Percentiles rank a stretch among this genome's conserved stretches.
Conservation (phyloP, 1,284 basidiomycete genomes). For the Entoloma clypeatum region DNA sequence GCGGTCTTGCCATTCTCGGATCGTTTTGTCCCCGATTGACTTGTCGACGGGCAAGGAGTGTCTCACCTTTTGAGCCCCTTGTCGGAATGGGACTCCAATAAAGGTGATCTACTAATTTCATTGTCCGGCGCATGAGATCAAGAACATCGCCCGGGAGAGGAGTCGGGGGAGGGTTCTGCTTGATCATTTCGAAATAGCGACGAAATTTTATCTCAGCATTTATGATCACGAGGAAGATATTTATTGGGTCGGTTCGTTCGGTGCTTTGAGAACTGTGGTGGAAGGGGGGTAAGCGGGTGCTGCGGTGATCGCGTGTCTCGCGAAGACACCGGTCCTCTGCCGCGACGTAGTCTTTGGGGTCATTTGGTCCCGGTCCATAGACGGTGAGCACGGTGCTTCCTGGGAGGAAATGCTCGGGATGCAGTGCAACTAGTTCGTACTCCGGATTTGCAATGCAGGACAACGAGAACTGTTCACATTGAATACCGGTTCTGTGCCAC, state of each 20-base stretch:
- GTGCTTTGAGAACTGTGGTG: background rate
- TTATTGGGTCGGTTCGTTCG: slow-evolving; percentile 1
- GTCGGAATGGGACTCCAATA: slow-evolving; percentile 10
- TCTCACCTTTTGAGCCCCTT: slow-evolving; percentile 8
- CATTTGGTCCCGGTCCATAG: slow-evolving; percentile 5
- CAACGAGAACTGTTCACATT: slow-evolving; percentile 9
- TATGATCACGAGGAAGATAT: slow-evolving; percentile 18
- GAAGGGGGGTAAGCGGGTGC: slow-evolving; percentile 14
- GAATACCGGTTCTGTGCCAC: slow-evolving; percentile 4
- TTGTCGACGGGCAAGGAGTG: background rate
- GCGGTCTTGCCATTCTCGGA: background rate
- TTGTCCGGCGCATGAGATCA: slow-evolving; percentile 9
- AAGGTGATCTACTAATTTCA: slow-evolving; percentile 5
- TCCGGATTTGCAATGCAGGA: slow-evolving; percentile 6
- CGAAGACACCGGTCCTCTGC: slow-evolving; percentile 15
- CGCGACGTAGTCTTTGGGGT: slow-evolving; percentile 10
- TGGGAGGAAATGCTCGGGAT: slow-evolving; percentile 21
- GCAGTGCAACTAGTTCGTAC: slow-evolving; percentile 18
- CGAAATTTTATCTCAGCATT: slow-evolving; percentile 21
- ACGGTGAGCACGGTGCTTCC: slow-evolving; percentile 10
- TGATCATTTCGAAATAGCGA: slow-evolving; percentile 12
- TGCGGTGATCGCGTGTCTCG: slow-evolving; percentile 4
- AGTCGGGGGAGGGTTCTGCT: slow-evolving; percentile 1
- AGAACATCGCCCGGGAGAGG: slow-evolving; percentile 10
- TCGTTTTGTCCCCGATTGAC: background rate